Base-by-base conservation (phyloP, 2,329 filamentous ascomycete genomes). In the Pyricularia sp. region DNA sequence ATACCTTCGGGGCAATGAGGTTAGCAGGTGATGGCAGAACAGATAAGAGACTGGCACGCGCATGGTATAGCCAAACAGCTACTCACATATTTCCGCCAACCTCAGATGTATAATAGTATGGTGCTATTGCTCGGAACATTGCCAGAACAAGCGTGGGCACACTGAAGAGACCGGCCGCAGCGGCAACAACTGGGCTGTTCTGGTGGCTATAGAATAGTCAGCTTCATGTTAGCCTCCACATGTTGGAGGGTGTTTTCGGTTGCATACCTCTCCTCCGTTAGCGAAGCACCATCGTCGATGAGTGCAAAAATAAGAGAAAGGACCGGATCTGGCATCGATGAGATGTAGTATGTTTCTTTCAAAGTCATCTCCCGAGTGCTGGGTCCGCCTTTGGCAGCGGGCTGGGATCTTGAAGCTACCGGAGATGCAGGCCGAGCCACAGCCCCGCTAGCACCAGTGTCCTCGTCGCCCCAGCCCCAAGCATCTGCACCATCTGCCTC, bases 311-410 rank as follows among this genome's bases (percentile, higher is more conserved):
- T 87, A 31, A 92, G 83, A 23, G 86, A 83, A 25, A 94, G 82
- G 14, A 98, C 88, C 4, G 89, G 87, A 70, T 93, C 90, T 0
- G 95, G 94, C 77, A 97, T 90, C 2, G 91, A 91, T 0, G 94
- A 97, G 67, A 97, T 91, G 70, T 89, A 92, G 77, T 97, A 99
- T 1, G 86, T 91, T 79, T 99, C 95, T 71, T 85, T 91, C 64
- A 98, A 80, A 0, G 92, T 91, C 70, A 98, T 81, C 75, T 95
- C 91, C 69, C 88, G 83, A 10, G 83, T 82, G 70, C 73, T 7
- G 69, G 31, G 42, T 69, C 65, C 7, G 68, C 10, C n/a, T 70
- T 68, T 66, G 72, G 55, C 67, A 61, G 33, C 20, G n/a, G 50
- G 30, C 66, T 65, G 42, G 4, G 65, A 30, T 20, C 59, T 73